Evolutionary conservation across 1,284 basidiomycete species (phyloP).

Genomic region (Trichosporon sp.): DNA sequence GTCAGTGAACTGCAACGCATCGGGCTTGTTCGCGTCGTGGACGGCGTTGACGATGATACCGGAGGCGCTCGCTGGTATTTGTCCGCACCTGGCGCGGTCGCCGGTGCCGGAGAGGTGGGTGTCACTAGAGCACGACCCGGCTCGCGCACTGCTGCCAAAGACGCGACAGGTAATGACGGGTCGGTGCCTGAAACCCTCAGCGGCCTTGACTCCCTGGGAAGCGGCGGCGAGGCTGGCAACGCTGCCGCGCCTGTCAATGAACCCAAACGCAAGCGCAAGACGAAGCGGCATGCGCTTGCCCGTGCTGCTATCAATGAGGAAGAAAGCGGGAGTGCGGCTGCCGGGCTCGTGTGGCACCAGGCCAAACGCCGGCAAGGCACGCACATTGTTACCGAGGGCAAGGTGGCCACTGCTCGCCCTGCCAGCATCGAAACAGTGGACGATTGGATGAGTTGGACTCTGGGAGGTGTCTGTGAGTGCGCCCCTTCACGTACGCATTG

Average conservation of each 20-base stretch:
- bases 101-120: constrained; percentile 34
- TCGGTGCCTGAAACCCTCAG: constrained; percentile 10
- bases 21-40: constrained; percentile 67
- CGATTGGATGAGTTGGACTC: constrained; percentile 92
- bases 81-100: constrained; percentile 37
- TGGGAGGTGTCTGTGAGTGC: constrained; percentile 83
- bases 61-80: constrained; percentile 33
- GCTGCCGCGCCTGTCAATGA: neutral
- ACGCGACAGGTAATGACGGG: neutral
- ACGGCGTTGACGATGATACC: constrained; percentile 17
- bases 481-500: neutral
- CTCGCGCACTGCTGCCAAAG: neutral
- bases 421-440: constrained; percentile 56
- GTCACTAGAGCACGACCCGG: constrained; percentile 3
- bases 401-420: neutral
- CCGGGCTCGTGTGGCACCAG: constrained; percentile 27
- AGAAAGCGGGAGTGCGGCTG: constrained; percentile 26
- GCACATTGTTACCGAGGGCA: constrained; percentile 9
- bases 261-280: constrained; percentile 23
- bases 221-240: neutral
- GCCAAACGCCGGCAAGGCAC: constrained; percentile 19
- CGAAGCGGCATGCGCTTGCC: constrained; percentile 35
- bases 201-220: neutral
- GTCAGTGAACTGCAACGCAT: constrained; percentile 96
- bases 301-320: constrained; percentile 34